Percentiles rank a stretch among this genome's conserved stretches.
Evolutionary conservation across 2,329 filamentous ascomycete genomes (phyloP).

Genomic region (Purpureocillium takamizusanense): DNA sequence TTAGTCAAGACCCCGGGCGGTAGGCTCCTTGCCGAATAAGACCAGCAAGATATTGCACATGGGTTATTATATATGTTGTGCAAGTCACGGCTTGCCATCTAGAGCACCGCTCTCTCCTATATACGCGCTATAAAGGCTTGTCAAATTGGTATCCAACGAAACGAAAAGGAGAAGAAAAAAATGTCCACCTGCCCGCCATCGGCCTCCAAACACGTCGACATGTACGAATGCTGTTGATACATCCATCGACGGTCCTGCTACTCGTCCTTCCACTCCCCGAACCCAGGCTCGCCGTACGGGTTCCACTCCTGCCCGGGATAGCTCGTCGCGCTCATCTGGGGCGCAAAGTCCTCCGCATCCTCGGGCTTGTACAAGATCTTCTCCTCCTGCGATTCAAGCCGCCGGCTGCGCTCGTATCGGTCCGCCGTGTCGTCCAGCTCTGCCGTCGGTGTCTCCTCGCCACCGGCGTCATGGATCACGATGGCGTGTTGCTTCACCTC

Average conservation of each 20-base stretch:
- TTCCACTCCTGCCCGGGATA: constrained; percentile 67
- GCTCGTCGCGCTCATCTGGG: constrained; percentile 56
- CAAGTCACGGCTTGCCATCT: too few relatives aligned
- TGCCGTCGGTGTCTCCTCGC: constrained; percentile 10
- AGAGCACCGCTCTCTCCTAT: too few relatives aligned
- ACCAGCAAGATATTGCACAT: too few relatives aligned
- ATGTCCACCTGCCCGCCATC: too few relatives aligned
- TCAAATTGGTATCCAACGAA: too few relatives aligned
- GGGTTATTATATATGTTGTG: too few relatives aligned
- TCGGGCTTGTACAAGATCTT: constrained; percentile 38
- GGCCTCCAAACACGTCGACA: too few relatives aligned
- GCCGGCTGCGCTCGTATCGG: constrained; percentile 33
- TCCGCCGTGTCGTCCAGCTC: constrained; percentile 34
- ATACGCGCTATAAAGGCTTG: too few relatives aligned
- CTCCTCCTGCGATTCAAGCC: constrained; percentile 39
- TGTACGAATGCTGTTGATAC: too few relatives aligned
- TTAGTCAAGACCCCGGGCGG: too few relatives aligned
- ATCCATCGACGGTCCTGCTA: neutral
- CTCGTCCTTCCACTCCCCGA: constrained; percentile 16
- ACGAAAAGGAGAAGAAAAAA: too few relatives aligned
- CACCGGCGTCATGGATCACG: neutral
- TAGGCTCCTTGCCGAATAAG: too few relatives aligned
- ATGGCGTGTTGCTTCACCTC: constrained; percentile 1
- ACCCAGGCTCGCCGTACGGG: constrained; percentile 34
- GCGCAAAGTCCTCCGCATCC: constrained; percentile 25